These are phyloP conservation scores for Mayamaea pseudoterrestris DNA, from an alignment of 108 stramenopile genomes.

Conservation along the genomic window DNA sequence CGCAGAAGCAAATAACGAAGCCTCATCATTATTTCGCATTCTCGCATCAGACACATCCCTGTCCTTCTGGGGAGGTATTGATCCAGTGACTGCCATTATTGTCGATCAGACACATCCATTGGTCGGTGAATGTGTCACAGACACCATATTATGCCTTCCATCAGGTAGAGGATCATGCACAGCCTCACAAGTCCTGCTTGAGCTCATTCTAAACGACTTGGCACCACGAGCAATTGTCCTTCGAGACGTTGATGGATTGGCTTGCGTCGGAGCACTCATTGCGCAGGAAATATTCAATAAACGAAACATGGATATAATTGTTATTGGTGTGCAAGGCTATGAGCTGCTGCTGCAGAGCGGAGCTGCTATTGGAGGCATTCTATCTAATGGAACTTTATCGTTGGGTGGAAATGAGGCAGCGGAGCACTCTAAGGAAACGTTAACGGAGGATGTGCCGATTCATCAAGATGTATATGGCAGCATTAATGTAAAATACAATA, in stretches of 20 bases:
- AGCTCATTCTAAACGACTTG: conserved; percentile 50
- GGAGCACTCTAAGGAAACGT: no score
- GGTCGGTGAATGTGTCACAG: conserved; percentile 22
- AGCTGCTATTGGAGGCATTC: no score
- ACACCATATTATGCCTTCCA: conserved; percentile 49
- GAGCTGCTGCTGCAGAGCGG: conserved; percentile 5
- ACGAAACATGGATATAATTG: conserved; percentile 13
- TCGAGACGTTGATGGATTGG: conserved; percentile 46
- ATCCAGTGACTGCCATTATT: conserved; percentile 43
- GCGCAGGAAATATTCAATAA: conserved; percentile 50
- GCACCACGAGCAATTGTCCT: conserved; percentile 52
- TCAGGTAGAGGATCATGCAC: conserved; percentile 75
- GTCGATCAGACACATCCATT: conserved; percentile 64
- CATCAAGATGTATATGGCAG: no score
- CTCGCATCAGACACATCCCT: conserved; percentile 18
- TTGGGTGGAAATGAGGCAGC: no score
- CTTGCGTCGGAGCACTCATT: conserved; percentile 56
- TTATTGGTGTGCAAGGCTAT: conserved; percentile 11
- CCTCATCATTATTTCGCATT: conserved; percentile 1
- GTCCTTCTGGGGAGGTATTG: conserved; percentile 80
- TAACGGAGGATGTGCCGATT: no score
- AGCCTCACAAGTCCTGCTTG: conserved; percentile 65
- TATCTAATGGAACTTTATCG: no score
- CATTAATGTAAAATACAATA: conserved; percentile 5
- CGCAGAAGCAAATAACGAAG: no score